These are phyloP conservation scores for Sedum album DNA, from an alignment of 164 flowering plant genomes.

Conservation along the genomic window DNA sequence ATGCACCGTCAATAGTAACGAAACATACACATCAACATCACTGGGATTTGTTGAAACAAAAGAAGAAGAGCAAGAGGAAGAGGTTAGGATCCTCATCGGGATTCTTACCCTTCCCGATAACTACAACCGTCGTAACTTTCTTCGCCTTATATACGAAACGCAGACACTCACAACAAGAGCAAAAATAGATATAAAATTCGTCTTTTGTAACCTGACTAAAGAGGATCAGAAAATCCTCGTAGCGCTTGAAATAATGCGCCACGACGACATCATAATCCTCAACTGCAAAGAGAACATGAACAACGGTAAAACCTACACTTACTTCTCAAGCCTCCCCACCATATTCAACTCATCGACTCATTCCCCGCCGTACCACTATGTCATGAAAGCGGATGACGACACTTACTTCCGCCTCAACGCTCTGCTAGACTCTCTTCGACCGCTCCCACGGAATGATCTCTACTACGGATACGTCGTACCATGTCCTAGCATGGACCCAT, in stretches of 20 bases:
- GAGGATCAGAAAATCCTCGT: conserved; percentile 65
- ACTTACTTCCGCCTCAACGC: conserved; percentile 35
- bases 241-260: conserved; percentile 75
- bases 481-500: conserved; percentile 77
- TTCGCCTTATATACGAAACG: conserved; percentile 64
- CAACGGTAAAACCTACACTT: conserved; percentile 71
- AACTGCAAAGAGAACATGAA: conserved; percentile 79
- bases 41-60: conserved; percentile 9
- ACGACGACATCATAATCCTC: conserved; percentile 70
- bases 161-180: conserved; percentile 33
- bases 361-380: conserved; percentile 64
- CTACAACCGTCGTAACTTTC: conserved; percentile 62
- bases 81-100: conserved; percentile 59
- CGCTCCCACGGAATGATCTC: conserved; percentile 62
- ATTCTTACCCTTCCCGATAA: conserved; percentile 65
- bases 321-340: conserved; percentile 64
- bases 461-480: conserved; percentile 85
- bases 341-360: conserved; percentile 21
- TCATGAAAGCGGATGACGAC: conserved; percentile 73
- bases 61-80: conserved; percentile 5
- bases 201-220: conserved; percentile 77
- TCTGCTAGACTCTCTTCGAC: conserved; percentile 39
- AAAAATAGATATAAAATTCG: conserved; percentile 61
- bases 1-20: conserved; percentile 20
- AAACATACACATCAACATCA: neutral